phyloP scores from a whole-genome alignment of 164 flowering plant species.

The Cinnamomum micranthum region DNA sequence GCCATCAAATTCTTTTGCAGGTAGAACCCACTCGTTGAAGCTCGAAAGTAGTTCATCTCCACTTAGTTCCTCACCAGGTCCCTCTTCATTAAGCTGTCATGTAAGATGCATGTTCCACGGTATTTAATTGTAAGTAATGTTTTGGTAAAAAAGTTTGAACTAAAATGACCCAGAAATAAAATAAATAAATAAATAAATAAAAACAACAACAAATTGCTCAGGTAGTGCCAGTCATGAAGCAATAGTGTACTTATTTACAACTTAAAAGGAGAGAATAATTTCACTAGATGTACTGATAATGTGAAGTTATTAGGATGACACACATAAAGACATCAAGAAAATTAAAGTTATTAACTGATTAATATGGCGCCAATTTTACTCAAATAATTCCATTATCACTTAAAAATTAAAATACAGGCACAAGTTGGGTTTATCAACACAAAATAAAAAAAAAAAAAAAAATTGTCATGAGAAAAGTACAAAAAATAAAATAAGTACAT shows the following conservation, averaged over 20 bases:
- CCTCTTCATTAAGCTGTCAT: slow-evolving; percentile 90
- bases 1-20: slow-evolving; percentile 98
- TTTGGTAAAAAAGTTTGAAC: background rate
- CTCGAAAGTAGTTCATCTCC: slow-evolving; percentile 77
- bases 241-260: background rate
- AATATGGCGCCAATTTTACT: background rate
- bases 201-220: too few relatives aligned
- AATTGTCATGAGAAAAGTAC: background rate
- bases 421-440: background rate
- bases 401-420: background rate
- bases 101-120: slow-evolving; percentile 12
- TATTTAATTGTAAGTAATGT: background rate
- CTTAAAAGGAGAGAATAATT: background rate
- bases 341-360: background rate
- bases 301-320: background rate
- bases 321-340: background rate
- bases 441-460: background rate
- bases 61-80: slow-evolving; percentile 88
- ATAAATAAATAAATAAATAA: too few relatives aligned
- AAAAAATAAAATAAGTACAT: background rate
- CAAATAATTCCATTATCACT: background rate
- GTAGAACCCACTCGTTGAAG: slow-evolving; percentile 96
- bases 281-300: background rate
- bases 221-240: background rate
- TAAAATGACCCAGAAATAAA: background rate